Base-by-base conservation (phyloP, 441 rosid genomes). In the Flueggea neowawraea region DNA sequence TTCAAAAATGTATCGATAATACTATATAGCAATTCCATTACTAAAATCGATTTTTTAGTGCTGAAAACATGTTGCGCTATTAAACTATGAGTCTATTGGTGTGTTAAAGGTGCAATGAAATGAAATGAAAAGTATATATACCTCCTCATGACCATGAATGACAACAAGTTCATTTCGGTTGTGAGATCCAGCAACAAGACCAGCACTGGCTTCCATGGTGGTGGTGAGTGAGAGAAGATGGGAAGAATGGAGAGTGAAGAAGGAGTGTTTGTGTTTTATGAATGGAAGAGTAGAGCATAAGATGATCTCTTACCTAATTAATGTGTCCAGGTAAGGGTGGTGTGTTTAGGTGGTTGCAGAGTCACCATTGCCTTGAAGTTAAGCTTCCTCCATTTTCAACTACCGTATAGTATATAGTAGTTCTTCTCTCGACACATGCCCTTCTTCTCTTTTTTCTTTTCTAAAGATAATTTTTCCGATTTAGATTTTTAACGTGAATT, bases 101-200 rank as follows among this genome's bases (percentile, higher is more conserved):
- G 28, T 22, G 28, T 22, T 22, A 22, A 22, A 22, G 28, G 28
- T 22, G 28, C 28, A 22, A 22, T 22, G 28, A 22, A 22, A 22
- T 22, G 28, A 22, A 22, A 22, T 22, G 4, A 43, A 41, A 33
- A 15, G 22, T 8, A 45, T 47, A 33, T 55, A 48, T 41, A 89
- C 97, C 97, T 95, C 97, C 74, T 95, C 98, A 57, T 95, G 99
- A 72, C 89, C 89, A 28, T 91, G 98, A 65, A 95, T 95, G 73
- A 91, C 99, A 7, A 95, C 97, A 33, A 95, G 97, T 76, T 95
- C 99, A 10, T 95, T 95, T 68, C 99, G 95, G 75, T 91, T 95
- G 82, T 91, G 99, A 31, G 99, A 95, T 55, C 99, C 99, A 16
- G 97, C 99, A 1, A 95, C 97, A 11, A 95, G 96, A 56, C 97